Evolutionary conservation across 1,139 yeast species (phyloP), one percentile per base, ranked within the genome.

Genomic region (Taphrina wiesneri): DNA sequence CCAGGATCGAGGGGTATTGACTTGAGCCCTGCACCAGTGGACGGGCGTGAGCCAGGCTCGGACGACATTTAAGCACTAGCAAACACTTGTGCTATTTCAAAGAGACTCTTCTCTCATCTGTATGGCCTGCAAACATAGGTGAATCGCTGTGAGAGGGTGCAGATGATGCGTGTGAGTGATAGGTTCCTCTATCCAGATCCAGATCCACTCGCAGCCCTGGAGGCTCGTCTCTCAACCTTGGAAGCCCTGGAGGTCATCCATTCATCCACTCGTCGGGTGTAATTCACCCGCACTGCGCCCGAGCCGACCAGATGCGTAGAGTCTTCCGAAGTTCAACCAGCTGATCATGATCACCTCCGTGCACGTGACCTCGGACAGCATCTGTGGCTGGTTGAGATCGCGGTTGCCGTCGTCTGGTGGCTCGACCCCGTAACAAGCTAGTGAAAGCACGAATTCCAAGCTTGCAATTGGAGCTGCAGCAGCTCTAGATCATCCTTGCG

Each of bases 1-100:
- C 59, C 59, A 25, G 59, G 59, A 28, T 54, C 59, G 17, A 54
- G 39, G 26, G 59, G 59, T 9, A 54, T 54, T 5, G 59, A 28
- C 21, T 54, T 54, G 25, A 54, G 36, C 11, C 59, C 49, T 13
- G 32, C 49, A n/a, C 59, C 59, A 13, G 59, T 54, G 15, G 46
- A 15, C 15, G 59, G 59, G 11, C 59, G 59, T 9, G 59, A 54
- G 49, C 59, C 59, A 15, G 36, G 32, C 47, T 54, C 59, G 23
- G 59, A 39, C 17, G 54, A 49, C 54, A 49, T 49, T 1, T 17
- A 11, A 25, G 51, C 51, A 6, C 17, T 19, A 21, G 30, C 30
- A 21, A 21, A 6, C 43, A n/a, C 43, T 39, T n/a, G n/a, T 30
- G 11, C 11, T 11, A 30, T 6, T 6, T 30, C 34, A 30, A 30